phyloP scores from a whole-genome alignment of 176 grass and related monocot species.

The Aechmea fasciata region DNA sequence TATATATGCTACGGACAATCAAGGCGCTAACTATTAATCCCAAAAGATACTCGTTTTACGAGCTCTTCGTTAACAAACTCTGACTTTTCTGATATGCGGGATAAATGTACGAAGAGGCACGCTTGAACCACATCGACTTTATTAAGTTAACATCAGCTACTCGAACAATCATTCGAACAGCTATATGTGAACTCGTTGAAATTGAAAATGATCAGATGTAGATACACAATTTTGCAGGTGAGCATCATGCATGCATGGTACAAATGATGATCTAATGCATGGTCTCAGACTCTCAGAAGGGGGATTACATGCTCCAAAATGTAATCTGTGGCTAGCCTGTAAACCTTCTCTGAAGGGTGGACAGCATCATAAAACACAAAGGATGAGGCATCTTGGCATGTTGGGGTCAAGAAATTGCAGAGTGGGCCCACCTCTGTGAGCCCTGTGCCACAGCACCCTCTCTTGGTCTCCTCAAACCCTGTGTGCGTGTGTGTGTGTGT shows the following conservation, averaged over 20 bases:
- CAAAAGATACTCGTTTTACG: no score
- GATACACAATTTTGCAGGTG: no score
- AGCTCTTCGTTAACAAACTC: no score
- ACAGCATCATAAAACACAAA: slow-evolving; percentile 73
- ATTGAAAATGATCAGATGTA: no score
- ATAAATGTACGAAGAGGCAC: no score
- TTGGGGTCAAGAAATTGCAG: slow-evolving; percentile 47
- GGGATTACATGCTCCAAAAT: slow-evolving; percentile 44
- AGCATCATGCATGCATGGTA: background rate
- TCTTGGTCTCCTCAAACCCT: slow-evolving; percentile 61
- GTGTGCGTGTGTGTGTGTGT: slow-evolving; percentile 39
- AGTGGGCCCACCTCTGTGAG: slow-evolving; percentile 57
- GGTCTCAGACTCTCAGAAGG: slow-evolving; percentile 24
- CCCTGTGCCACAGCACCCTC: slow-evolving; percentile 66
- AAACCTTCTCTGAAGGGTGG: slow-evolving; percentile 68
- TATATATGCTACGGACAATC: no score
- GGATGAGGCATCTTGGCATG: slow-evolving; percentile 52
- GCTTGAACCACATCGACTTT: no score
- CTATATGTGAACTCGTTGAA: no score
- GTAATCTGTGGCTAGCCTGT: slow-evolving; percentile 54
- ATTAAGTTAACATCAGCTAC: no score
- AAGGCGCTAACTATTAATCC: no score
- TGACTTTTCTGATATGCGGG: no score
- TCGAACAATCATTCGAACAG: no score
- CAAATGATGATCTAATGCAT: background rate